These are phyloP conservation scores for Ophiostoma himal-ulmi DNA, from an alignment of 2,329 filamentous ascomycete species.

Conservation along the genomic window DNA sequence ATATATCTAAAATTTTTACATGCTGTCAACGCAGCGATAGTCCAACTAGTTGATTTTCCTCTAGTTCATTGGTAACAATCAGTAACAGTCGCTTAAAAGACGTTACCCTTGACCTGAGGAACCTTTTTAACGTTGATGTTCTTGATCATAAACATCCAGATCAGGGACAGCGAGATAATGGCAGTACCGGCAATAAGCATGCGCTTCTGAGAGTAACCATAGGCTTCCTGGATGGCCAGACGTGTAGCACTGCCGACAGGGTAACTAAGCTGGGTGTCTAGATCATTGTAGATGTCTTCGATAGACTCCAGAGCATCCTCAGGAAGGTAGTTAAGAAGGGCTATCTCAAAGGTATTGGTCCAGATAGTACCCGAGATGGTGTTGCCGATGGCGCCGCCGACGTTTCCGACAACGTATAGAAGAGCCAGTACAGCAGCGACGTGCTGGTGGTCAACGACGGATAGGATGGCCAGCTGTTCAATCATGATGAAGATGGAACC, in stretches of 20 bases:
- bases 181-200: slow-evolving; percentile 41
- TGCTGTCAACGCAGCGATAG: neutral
- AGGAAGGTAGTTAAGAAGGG: neutral
- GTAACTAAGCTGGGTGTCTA: slow-evolving; percentile 48
- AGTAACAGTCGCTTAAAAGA: slow-evolving; percentile 17
- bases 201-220: slow-evolving; percentile 44
- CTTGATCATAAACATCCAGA: slow-evolving; percentile 25
- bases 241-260: slow-evolving; percentile 44
- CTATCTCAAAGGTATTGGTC: slow-evolving; percentile 33
- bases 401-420: slow-evolving; percentile 44
- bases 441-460: slow-evolving; percentile 47
- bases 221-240: slow-evolving; percentile 51
- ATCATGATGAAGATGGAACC: slow-evolving; percentile 53
- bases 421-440: slow-evolving; percentile 19
- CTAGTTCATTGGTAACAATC: neutral
- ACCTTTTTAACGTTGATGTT: slow-evolving; percentile 24
- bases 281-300: slow-evolving; percentile 46
- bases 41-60: neutral
- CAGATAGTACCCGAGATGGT: slow-evolving; percentile 57
- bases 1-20: too few species aligned
- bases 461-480: slow-evolving; percentile 54
- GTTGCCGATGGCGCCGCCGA: slow-evolving; percentile 53
- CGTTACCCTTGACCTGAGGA: slow-evolving; percentile 21
- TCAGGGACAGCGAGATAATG: slow-evolving; percentile 33
- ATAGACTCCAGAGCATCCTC: slow-evolving; percentile 31